A percentile compares a stretch with the other conserved stretches of the same genome.
Conservation (phyloP, 176 grass and related monocot species). For the Avena sativa region DNA sequence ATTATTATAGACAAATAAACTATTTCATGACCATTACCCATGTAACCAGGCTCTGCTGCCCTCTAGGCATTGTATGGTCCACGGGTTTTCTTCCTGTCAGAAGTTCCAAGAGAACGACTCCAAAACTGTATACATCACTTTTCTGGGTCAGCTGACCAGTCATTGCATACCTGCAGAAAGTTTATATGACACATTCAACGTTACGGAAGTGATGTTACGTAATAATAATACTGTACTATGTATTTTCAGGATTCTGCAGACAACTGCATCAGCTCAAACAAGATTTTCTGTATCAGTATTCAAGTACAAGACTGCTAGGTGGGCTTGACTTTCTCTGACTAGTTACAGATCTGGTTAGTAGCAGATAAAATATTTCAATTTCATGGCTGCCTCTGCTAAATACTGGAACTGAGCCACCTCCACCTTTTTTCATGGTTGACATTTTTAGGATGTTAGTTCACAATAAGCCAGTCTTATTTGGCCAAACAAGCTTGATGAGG, state of each 20-base stretch:
- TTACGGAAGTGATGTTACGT: constrained; percentile 17
- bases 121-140: constrained; percentile 97
- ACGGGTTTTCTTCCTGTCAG: constrained; percentile 93
- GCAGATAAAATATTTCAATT: not conserved
- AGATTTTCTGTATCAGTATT: not conserved
- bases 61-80: constrained; percentile 97
- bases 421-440: not conserved
- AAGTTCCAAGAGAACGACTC: constrained; percentile 95
- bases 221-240: constrained; percentile 20
- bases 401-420: not conserved
- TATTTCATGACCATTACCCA: constrained; percentile 62
- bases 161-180: constrained; percentile 80
- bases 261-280: not conserved
- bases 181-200: not conserved
- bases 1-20: constrained; percentile 1
- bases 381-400: not conserved
- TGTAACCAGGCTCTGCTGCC: constrained; percentile 94
- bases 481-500: not conserved
- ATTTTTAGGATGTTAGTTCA: not conserved
- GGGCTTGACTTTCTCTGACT: not conserved
- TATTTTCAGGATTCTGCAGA: constrained; percentile 6
- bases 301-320: constrained; percentile 1
- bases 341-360: not conserved
- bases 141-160: constrained; percentile 94
- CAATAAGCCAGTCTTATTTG: not conserved